Base-by-base conservation (phyloP, 371 early-diverging fungal species). In the Apophysomyces trapeziformis region DNA sequence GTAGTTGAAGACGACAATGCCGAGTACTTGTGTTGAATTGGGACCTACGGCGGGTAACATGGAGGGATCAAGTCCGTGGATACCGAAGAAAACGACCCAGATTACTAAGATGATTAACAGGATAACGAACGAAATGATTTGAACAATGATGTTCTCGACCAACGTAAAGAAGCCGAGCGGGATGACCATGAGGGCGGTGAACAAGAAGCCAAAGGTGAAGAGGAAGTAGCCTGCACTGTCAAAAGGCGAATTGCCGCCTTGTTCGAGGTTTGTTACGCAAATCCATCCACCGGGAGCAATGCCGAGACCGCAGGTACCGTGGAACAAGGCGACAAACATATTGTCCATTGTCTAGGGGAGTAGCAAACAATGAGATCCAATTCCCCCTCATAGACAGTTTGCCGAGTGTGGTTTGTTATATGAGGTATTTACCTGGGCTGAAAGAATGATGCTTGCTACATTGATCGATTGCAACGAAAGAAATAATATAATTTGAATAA, bases 1-100 rank as follows among this genome's bases (percentile, higher is more conserved):
- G 57, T 81, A 88, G 57, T 89, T 89, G 64, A 88, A 87, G 1
- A 89, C 75, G 5, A 86, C 84, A 32, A 83, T 84, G 9, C 89
- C 89, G 12, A 89, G 70, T 1, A 86, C 84, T 65, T 75, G 76
- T 8, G 78, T 75, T 9, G 78, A 71, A 59, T 87, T 83, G 7
- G 63, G 38, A 5, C 85, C 85, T 0, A 78, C 45, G 5, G 76
- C 70, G 3, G 87, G 89, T 14, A 88, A 72, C 8, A 74, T 63
- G 0, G 77, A 57, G 1, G 75, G 35, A 26, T 85, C 75, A 1
- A 87, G 70, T 18, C 88, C 88, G 58, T 83, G 77, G 43, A 73
- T 64, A 14, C 69, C 64, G 60, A 88, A 89, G 6, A 83, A 83
- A 18, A 85, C 79, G 37, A 84, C 62, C 89, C 89, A 89, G 58